phyloP scores from a whole-genome alignment of 495 filamentous ascomycete species.

The Articulospora tetracladia region DNA sequence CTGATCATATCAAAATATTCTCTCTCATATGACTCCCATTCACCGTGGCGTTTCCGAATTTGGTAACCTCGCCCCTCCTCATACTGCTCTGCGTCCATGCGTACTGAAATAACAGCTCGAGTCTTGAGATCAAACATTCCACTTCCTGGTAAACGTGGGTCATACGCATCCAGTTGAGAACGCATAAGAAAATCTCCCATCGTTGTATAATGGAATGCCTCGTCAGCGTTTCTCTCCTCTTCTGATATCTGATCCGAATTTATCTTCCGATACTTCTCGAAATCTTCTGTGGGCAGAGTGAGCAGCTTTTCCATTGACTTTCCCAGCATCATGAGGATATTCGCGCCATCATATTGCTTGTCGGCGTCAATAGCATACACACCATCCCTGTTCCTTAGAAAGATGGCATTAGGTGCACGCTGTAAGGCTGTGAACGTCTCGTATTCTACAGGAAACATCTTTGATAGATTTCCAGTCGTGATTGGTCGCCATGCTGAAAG shows the following conservation, averaged over 20 bases:
- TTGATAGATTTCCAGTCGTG: conserved; percentile 61
- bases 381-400: conserved; percentile 80
- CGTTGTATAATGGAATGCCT: conserved; percentile 85
- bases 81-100: conserved; percentile 73
- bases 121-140: conserved; percentile 99
- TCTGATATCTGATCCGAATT: conserved; percentile 59
- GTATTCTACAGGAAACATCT: conserved; percentile 54
- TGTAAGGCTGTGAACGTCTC: conserved; percentile 67
- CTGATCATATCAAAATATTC: conserved; percentile 98
- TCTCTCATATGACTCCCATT: conserved; percentile 87
- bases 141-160: conserved; percentile 79
- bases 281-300: conserved; percentile 75
- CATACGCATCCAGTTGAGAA: conserved; percentile 91
- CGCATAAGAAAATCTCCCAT: conserved; percentile 91
- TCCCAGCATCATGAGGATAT: conserved; percentile 83
- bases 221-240: conserved; percentile 60
- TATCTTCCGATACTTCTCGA: conserved; percentile 73
- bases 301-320: conserved; percentile 96
- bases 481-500: conserved; percentile 78
- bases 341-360: conserved; percentile 85
- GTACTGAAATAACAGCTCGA: conserved; percentile 82
- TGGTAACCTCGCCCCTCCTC: conserved; percentile 83
- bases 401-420: conserved; percentile 71
- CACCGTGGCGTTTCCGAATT: conserved; percentile 67
- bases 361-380: conserved; percentile 96